These are phyloP conservation scores for Phycomyces nitens DNA, from an alignment of 192 early-diverging fungal genomes.

Conservation along the genomic window DNA sequence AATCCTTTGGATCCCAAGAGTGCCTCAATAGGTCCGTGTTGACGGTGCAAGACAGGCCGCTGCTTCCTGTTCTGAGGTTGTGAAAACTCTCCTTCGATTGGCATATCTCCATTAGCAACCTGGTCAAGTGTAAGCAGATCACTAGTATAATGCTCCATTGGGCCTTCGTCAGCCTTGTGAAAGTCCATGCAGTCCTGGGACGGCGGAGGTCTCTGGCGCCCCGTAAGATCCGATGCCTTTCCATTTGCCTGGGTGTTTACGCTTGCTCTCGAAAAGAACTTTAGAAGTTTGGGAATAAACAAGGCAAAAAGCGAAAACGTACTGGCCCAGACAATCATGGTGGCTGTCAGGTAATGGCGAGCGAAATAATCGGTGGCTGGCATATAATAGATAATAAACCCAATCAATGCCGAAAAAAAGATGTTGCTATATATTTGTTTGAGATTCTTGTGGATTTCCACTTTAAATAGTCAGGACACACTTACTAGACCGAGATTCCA, in stretches of 20 bases:
- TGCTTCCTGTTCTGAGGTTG: background rate
- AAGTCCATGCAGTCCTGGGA: background rate
- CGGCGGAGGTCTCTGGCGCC: background rate
- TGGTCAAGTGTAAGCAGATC: conserved; percentile 23
- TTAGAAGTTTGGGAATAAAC: conserved; percentile 41
- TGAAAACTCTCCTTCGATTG: background rate
- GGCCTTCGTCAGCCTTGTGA: conserved; percentile 15
- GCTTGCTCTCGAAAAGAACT: conserved; percentile 7
- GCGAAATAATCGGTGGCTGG: conserved; percentile 39
- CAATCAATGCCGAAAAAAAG: conserved; percentile 41
- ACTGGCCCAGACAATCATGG: conserved; percentile 43
- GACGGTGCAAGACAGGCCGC: background rate
- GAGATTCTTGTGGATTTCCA: too few relatives aligned
- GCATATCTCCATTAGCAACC: conserved; percentile 5
- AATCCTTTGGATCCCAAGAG: background rate
- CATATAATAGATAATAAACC: conserved; percentile 38
- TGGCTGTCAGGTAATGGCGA: conserved; percentile 38
- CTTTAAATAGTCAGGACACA: too few relatives aligned
- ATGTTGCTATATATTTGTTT: conserved; percentile 39
- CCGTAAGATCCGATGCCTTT: conserved; percentile 10
- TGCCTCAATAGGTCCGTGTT: background rate
- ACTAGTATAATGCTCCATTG: background rate
- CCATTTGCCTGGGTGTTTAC: background rate
- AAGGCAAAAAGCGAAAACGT: conserved; percentile 44
- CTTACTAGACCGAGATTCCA: conserved; percentile 50